phyloP scores from a whole-genome alignment of 345 rosid genomes.

The Aquilaria sinensis region DNA sequence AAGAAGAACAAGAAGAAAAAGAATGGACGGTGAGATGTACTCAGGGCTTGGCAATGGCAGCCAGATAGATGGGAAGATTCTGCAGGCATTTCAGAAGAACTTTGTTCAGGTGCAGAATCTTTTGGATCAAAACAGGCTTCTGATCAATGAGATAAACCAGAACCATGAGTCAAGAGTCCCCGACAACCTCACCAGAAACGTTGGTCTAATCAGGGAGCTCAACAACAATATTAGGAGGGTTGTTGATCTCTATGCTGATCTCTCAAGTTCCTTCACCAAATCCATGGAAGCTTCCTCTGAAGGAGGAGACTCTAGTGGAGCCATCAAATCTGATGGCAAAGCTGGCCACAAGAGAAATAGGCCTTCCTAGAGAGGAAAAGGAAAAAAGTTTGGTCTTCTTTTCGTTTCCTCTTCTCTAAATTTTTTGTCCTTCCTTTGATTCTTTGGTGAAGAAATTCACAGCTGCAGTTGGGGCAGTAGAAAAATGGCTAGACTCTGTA shows the following conservation, averaged over 20 bases:
- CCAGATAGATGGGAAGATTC: slow-evolving; percentile 49
- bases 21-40: slow-evolving; percentile 76
- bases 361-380: too few relatives aligned
- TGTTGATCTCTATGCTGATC: slow-evolving; percentile 79
- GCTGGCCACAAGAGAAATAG: slow-evolving; percentile 78
- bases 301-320: slow-evolving; percentile 70
- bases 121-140: slow-evolving; percentile 72
- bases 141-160: slow-evolving; percentile 79
- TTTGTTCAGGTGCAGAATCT: slow-evolving; percentile 79
- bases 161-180: slow-evolving; percentile 84
- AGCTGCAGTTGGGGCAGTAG: too few relatives aligned
- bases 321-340: slow-evolving; percentile 59
- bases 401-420: too few relatives aligned
- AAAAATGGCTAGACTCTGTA: too few relatives aligned
- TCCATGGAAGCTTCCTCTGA: slow-evolving; percentile 71
- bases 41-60: slow-evolving; percentile 50
- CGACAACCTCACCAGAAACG: slow-evolving; percentile 65
- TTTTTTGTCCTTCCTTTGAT: too few relatives aligned
- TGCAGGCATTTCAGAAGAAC: slow-evolving; percentile 72
- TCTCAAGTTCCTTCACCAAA: slow-evolving; percentile 58
- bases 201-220: slow-evolving; percentile 80
- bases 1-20: background rate
- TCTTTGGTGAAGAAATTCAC: too few relatives aligned
- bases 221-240: slow-evolving; percentile 84
- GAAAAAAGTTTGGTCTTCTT: too few relatives aligned